A percentile compares a stretch with the other conserved stretches of the same genome.
These are phyloP conservation scores for Ustanciosporium gigantosporum DNA, from an alignment of 1,284 basidiomycete species.

Conservation along the genomic window DNA sequence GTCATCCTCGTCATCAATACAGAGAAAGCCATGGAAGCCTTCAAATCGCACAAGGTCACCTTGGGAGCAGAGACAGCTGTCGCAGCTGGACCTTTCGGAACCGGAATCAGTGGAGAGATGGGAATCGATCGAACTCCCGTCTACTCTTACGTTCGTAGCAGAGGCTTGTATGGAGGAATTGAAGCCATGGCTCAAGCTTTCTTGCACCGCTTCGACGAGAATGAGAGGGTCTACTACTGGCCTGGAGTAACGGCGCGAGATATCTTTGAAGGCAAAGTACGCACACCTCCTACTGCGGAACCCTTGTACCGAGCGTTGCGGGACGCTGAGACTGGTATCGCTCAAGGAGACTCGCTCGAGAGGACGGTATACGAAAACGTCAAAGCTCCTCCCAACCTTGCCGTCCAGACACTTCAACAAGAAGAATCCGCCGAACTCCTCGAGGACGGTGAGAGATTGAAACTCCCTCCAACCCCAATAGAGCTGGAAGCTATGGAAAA, in stretches of 20 bases:
- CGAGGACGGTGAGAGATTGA: conserved; percentile 52
- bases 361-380: conserved; percentile 40
- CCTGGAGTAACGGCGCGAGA: conserved; percentile 52
- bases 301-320: conserved; percentile 63
- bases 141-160: conserved; percentile 59
- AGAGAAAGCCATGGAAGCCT: conserved; percentile 64
- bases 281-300: conserved; percentile 63
- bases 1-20: conserved; percentile 63
- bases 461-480: conserved; percentile 55
- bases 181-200: conserved; percentile 56
- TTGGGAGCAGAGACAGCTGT: conserved; percentile 65
- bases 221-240: conserved; percentile 58
- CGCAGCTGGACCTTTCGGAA: conserved; percentile 65
- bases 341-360: conserved; percentile 62
- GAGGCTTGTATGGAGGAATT: conserved; percentile 58
- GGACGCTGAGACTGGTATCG: conserved; percentile 66
- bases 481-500: conserved; percentile 56
- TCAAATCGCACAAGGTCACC: conserved; percentile 65
- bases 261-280: conserved; percentile 51
- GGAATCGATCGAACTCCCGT: conserved; percentile 60
- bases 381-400: conserved; percentile 19
- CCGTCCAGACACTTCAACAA: conserved; percentile 12
- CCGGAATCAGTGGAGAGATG: conserved; percentile 64
- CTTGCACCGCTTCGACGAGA: conserved; percentile 55
- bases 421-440: conserved; percentile 37